Conservation (phyloP, 768 basidiomycete genomes). For the Termitomyces sp. region DNA sequence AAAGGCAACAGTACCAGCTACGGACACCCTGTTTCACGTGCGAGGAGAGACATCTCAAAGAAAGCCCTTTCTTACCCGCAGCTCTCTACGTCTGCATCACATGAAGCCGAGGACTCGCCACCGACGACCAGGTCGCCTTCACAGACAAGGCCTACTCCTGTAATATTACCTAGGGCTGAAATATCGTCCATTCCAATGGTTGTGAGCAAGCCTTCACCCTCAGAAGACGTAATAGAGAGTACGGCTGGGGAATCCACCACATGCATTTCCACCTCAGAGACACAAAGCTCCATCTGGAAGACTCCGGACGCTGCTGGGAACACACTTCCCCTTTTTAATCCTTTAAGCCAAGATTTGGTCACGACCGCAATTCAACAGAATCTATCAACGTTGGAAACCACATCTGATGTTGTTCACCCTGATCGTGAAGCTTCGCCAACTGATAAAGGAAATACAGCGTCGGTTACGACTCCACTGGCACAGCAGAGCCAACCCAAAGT, state of each 20-base stretch:
- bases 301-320: not conserved
- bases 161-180: not conserved
- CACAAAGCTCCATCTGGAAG: not conserved
- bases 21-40: not conserved
- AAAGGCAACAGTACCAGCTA: not conserved
- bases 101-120: not conserved
- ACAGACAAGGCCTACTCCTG: slow-evolving; percentile 9
- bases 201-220: not conserved
- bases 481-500: slow-evolving; percentile 3
- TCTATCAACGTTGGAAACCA: not conserved
- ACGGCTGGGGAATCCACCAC: not conserved
- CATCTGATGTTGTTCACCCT: not conserved
- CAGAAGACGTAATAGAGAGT: not conserved
- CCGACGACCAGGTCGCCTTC: slow-evolving; percentile 5
- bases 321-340: not conserved
- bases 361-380: not conserved
- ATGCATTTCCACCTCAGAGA: not conserved
- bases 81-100: not conserved
- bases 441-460: not conserved
- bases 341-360: not conserved
- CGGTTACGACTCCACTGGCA: not conserved
- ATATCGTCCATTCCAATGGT: slow-evolving; percentile 4
- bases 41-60: not conserved
- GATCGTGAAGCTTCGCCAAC: not conserved
- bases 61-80: not conserved